Conservation (phyloP, 805 yeast species). For the Saccharomycopsis sp. region DNA sequence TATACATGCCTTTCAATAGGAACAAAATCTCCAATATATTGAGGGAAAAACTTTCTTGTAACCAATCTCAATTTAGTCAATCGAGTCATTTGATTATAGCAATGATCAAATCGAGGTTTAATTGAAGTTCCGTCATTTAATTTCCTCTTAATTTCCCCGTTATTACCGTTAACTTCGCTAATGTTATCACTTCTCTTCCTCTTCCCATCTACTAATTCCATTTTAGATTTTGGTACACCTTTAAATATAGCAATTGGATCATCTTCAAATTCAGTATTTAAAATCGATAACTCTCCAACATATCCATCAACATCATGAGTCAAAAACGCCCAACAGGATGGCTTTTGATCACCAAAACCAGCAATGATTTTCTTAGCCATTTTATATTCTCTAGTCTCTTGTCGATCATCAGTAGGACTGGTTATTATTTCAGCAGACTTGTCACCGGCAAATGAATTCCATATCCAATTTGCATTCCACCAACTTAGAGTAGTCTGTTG, state of each 20-base stretch:
- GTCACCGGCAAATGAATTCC: constrained; percentile 9
- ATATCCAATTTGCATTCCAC: constrained; percentile 19
- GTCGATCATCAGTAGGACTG: constrained; percentile 6
- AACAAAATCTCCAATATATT: not conserved
- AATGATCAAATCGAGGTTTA: constrained; percentile 11
- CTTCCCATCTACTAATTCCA: constrained; percentile 5
- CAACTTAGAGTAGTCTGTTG: constrained; percentile 5
- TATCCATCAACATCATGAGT: constrained; percentile 10
- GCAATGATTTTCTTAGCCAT: constrained; percentile 13
- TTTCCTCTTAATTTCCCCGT: not conserved
- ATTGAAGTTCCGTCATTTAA: not conserved
- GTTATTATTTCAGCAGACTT: not conserved
- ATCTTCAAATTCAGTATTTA: constrained; percentile 15
- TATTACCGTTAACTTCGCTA: not conserved
- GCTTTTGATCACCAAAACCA: not conserved
- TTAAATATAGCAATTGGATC: constrained; percentile 12
- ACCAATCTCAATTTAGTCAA: constrained; percentile 12
- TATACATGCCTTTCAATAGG: constrained; percentile 22
- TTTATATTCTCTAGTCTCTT: constrained; percentile 13
- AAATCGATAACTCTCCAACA: constrained; percentile 16
- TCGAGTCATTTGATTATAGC: constrained; percentile 12
- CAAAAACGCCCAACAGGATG: constrained; percentile 18
- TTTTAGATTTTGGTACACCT: constrained; percentile 9
- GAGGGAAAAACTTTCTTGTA: constrained; percentile 1
- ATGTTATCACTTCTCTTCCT: not conserved